Conservation (phyloP, 805 yeast genomes). For the Hanseniaspora taiwanica region DNA sequence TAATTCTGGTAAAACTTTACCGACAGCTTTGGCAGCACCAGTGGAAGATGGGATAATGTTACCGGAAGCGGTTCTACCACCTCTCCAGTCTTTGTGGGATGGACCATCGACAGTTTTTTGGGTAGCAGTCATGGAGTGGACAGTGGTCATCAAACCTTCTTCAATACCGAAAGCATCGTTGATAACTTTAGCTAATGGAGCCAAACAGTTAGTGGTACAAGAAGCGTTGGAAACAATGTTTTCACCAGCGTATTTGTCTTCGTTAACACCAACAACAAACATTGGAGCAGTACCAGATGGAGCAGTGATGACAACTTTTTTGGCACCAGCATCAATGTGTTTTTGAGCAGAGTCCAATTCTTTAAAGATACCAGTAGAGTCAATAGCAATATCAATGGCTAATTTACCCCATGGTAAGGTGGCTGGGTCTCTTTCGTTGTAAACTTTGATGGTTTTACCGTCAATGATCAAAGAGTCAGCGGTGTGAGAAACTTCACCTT, state of each 20-base stretch:
- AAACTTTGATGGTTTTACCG: conserved; percentile 37
- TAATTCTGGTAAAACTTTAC: conserved; percentile 59
- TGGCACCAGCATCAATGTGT: conserved; percentile 63
- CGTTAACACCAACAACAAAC: conserved; percentile 63
- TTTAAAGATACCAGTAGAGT: conserved; percentile 65
- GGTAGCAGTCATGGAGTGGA: conserved; percentile 59
- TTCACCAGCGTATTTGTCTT: conserved; percentile 43
- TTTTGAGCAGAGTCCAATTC: conserved; percentile 50
- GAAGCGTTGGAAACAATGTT: conserved; percentile 58
- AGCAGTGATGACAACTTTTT: conserved; percentile 60
- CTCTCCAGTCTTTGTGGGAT: conserved; percentile 72
- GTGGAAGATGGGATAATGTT: conserved; percentile 66
- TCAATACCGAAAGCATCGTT: conserved; percentile 54
- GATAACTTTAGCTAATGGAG: conserved; percentile 59
- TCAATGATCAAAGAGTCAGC: conserved; percentile 40
- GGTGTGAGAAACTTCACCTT: conserved; percentile 43
- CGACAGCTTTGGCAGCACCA: conserved; percentile 70
- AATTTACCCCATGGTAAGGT: conserved; percentile 54
- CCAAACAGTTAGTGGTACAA: conserved; percentile 64
- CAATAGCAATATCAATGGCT: conserved; percentile 51
- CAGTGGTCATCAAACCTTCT: conserved; percentile 68
- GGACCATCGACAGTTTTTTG: conserved; percentile 69
- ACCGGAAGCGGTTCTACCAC: conserved; percentile 67
- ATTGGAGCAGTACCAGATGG: conserved; percentile 62
- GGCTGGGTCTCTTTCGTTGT: conserved; percentile 57